Conservation (phyloP, 176 grass and related monocot genomes). For the Aechmea fasciata region DNA sequence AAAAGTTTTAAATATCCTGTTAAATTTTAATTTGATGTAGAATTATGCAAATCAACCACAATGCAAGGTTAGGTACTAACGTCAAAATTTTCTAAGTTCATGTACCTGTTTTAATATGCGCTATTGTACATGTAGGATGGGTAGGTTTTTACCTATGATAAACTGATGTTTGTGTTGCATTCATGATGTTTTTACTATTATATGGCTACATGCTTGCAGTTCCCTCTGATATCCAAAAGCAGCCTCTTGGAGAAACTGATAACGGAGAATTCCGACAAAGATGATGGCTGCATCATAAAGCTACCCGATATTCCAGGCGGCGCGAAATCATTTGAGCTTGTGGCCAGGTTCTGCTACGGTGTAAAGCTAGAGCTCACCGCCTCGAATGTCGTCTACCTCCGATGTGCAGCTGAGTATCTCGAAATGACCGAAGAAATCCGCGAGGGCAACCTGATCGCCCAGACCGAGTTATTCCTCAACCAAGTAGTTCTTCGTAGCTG, state of each 20-base stretch:
- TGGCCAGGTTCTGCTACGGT: constrained; percentile 84
- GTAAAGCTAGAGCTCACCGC: constrained; percentile 76
- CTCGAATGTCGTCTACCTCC: constrained; percentile 56
- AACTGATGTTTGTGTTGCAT: constrained; percentile 3
- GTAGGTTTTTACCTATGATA: neutral
- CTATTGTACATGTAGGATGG: too few relatives aligned
- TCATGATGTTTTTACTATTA: neutral
- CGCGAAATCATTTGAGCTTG: constrained; percentile 77
- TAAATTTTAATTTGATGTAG: too few relatives aligned
- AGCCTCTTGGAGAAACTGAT: constrained; percentile 51
- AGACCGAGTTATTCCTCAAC: constrained; percentile 71
- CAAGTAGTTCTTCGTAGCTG: constrained; percentile 63
- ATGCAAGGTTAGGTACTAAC: too few relatives aligned
- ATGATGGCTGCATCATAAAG: constrained; percentile 37
- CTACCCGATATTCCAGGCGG: constrained; percentile 57
- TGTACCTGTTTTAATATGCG: too few relatives aligned
- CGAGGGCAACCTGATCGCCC: constrained; percentile 72
- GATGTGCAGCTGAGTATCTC: constrained; percentile 67
- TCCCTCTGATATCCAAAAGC: constrained; percentile 80
- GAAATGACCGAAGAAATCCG: constrained; percentile 74
- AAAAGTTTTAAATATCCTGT: too few relatives aligned
- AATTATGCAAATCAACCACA: too few relatives aligned
- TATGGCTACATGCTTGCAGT: constrained; percentile 39
- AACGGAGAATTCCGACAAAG: constrained; percentile 47
- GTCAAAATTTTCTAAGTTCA: too few relatives aligned